Evolutionary conservation across 768 basidiomycete species (phyloP).

Genomic region (Lanmaoa rubissima): DNA sequence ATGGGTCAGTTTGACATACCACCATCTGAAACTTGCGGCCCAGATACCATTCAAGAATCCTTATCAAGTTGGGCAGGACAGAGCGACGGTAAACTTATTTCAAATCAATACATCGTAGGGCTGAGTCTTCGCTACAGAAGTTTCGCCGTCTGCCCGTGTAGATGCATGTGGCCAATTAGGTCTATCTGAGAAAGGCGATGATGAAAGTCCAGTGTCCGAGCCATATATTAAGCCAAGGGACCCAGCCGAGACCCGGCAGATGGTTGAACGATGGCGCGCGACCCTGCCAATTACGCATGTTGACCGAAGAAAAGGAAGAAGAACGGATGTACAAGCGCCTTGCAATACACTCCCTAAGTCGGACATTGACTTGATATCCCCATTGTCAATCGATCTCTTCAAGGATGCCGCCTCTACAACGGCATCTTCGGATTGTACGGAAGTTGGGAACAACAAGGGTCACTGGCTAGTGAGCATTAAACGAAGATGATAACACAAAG

Average conservation of each 20-base stretch:
- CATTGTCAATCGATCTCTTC: constrained; percentile 23
- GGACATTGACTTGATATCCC: constrained; percentile 16
- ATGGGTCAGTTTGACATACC: constrained; percentile 29
- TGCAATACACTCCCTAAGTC: neutral
- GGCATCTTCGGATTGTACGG: constrained; percentile 33
- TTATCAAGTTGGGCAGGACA: constrained; percentile 32
- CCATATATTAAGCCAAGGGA: constrained; percentile 26
- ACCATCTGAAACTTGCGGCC: constrained; percentile 17
- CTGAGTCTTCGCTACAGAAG: constrained; percentile 15
- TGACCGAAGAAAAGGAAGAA: constrained; percentile 15
- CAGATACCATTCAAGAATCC: constrained; percentile 23
- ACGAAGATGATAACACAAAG: constrained; percentile 15
- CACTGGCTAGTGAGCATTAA: constrained; percentile 33
- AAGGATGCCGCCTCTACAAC: constrained; percentile 26
- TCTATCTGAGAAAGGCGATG: constrained; percentile 24
- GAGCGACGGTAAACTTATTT: constrained; percentile 26
- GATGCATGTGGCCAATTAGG: constrained; percentile 11
- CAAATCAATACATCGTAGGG: neutral
- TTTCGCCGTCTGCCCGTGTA: constrained; percentile 23
- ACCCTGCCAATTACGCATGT: constrained; percentile 18
- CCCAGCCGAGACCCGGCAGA: constrained; percentile 22
- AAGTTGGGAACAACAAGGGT: constrained; percentile 30
- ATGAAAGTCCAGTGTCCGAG: constrained; percentile 1
- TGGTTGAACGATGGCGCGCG: constrained; percentile 34
- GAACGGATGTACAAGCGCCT: constrained; percentile 2